Conservation (phyloP, 1,139 yeast species). For the Hemisphaericaspora xylanilytica region DNA sequence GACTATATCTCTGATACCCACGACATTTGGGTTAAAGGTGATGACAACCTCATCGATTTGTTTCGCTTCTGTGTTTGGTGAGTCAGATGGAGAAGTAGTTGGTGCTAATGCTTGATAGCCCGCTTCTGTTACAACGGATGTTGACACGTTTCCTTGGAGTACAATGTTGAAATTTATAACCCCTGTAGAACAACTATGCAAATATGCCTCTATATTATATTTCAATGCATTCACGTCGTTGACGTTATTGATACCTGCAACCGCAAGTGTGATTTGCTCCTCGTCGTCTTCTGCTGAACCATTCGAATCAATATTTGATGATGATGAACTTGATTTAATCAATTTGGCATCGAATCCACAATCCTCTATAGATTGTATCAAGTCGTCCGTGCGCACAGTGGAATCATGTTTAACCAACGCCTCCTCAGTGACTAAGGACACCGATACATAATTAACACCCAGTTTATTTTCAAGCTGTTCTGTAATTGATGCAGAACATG, state of each 20-base stretch:
- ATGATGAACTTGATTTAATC: conserved; percentile 15
- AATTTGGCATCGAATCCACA: conserved; percentile 68
- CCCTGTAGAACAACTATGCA: conserved; percentile 33
- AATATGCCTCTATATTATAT: conserved; percentile 41
- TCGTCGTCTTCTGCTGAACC: conserved; percentile 14
- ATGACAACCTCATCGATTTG: conserved; percentile 39
- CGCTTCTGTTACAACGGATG: not conserved
- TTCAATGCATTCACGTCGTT: conserved; percentile 30
- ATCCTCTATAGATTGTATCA: conserved; percentile 59
- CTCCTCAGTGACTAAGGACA: conserved; percentile 73
- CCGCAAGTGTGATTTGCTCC: conserved; percentile 31
- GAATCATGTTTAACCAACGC: conserved; percentile 54
- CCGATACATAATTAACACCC: conserved; percentile 53
- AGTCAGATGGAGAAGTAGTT: conserved; percentile 3
- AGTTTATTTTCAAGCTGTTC: conserved; percentile 43
- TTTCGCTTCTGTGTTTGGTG: conserved; percentile 10
- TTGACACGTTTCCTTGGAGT: conserved; percentile 4
- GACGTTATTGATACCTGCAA: conserved; percentile 29
- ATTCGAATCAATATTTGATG: not conserved
- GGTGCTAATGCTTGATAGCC: not conserved
- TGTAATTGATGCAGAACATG: conserved; percentile 69
- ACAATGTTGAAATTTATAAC: conserved; percentile 23
- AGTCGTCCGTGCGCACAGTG: conserved; percentile 27
- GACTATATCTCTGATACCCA: conserved; percentile 61
- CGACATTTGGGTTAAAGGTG: conserved; percentile 37